Evolutionary conservation across 148 eudicot species (phyloP), one percentile per base, ranked within the genome.

Genomic region (Arctostaphylos glauca): DNA sequence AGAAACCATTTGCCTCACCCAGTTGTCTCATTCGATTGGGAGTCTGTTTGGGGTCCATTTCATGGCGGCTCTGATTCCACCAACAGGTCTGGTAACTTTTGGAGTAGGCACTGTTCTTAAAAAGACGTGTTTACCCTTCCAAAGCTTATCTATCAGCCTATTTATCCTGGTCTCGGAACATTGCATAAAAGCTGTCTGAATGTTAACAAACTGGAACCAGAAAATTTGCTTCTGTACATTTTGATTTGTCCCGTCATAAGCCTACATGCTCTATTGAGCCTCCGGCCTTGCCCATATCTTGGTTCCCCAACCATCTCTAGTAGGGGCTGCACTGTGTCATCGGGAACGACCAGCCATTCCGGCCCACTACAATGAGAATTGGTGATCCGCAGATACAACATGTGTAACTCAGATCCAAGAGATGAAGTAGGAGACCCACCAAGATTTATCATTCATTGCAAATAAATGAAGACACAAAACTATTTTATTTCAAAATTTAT

Each of bases 71-170:
- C 82, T 60, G 87, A 85, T 74, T 67, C 83, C 14, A 23, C 15
- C 66, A 80, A 79, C 60, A 80, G 83, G 72, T 62, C 83, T 60
- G 74, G 82, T 14, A 78, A 43, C 82, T 71, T 71, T 82, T 81
- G 87, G 87, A 79, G 74, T 73, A 50, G 87, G 73, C 83, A 80
- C 74, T 74, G 82, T 84, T 84, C 88, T 72, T 86, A 59, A 76
- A n/a, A 72, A 82, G 52, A 49, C 47, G 16, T n/a, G 74, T 31
- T 70, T 54, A 49, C 10, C 19, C 44, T 38, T 52, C 54, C 80
- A 50, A 21, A 13, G 38, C 15, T 52, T 3, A 41, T 2, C 25
- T 18, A 13, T 50, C 55, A 66, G 58, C 80, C 31, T 76, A 64
- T 62, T 47, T 53, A 83, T 49, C n/a, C 80, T 2, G 53, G 43